Base-by-base conservation (phyloP, 257 asterid genomes). In the Buddleja alternifolia region DNA sequence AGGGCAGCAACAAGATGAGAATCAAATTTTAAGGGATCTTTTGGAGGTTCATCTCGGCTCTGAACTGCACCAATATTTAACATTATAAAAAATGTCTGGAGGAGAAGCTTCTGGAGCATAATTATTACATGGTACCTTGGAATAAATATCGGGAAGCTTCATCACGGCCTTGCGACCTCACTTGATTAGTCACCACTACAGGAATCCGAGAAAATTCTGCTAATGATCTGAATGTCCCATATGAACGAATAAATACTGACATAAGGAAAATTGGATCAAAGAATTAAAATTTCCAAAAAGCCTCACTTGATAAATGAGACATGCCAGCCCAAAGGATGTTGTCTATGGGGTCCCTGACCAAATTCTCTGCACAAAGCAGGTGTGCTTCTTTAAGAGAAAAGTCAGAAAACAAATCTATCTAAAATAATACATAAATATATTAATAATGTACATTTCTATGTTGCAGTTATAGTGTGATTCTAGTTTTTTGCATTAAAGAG, bases 1-100 rank as follows among this genome's bases (percentile, higher is more conserved):
- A 90, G 81, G 73, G 97, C 96, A 73, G 97, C 97, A 78, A 88
- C 89, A 71, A 86, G 94, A 73, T 86, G 97, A 71, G 89, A 83
- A 69, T 83, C 88, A 65, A 67, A 61, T 59, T 76, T 80, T 46
- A 75, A 19, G 67, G 79, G 69, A 74, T 72, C 76, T 61, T 81
- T 86, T 42, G 25, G 14, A 73, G 75, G 41, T 8, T 72, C 78
- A 51, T 67, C 53, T 66, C 56, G 78, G 69, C 61, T 44, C 65
- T 77, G 78, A 71, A 25, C 90, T 90, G 90, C 81, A 83, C 70
- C 56, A 74, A 73, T 67, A 74, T 51, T 21, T 37, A 75, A 36
- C 10, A 60, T 71, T n/a, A 67, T 29, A 5, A 29, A 29, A 29
- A 1, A 0, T 51, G 32, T 51, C 16, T 25, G 16, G 1, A 20